These are phyloP conservation scores for Ajuga chamaepitys DNA, from an alignment of 257 asterid species.

Conservation along the genomic window DNA sequence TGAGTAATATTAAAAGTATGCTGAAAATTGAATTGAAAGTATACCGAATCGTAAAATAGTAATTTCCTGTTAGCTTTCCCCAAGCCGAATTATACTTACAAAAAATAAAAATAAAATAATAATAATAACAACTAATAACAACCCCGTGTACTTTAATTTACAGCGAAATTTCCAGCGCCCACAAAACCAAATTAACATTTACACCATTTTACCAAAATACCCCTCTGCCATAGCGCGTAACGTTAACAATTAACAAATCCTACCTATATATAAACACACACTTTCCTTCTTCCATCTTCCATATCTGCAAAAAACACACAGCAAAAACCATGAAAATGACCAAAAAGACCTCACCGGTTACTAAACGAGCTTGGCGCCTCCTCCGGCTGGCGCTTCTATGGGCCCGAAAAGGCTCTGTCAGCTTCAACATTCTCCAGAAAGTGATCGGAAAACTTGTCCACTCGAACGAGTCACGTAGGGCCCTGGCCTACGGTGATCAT, in stretches of 20 bases:
- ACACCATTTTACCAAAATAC: not conserved
- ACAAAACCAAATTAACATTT: not conserved
- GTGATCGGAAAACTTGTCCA: constrained; percentile 28
- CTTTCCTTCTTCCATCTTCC: not conserved
- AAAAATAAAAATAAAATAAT: no score
- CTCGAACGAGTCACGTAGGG: constrained; percentile 9
- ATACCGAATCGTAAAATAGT: no score
- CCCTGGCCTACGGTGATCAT: constrained; percentile 54
- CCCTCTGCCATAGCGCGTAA: constrained; percentile 35
- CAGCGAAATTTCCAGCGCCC: constrained; percentile 25
- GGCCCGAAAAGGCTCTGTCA: constrained; percentile 42
- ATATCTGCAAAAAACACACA: not conserved
- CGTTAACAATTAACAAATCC: constrained; percentile 1
- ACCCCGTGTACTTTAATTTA: not conserved
- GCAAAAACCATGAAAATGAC: constrained; percentile 22
- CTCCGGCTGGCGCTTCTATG: constrained; percentile 53
- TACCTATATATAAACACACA: constrained; percentile 6
- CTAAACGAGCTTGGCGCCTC: constrained; percentile 42
- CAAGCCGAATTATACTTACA: no score
- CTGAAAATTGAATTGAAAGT: no score
- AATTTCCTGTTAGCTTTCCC: no score
- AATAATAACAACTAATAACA: no score
- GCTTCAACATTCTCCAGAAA: constrained; percentile 22
- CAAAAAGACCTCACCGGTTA: constrained; percentile 21
- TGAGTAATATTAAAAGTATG: no score